Evolutionary conservation across 495 filamentous ascomycete genomes (phyloP), one percentile per base, ranked within the genome.

Genomic region (Melanomma pulvis-pyrius): DNA sequence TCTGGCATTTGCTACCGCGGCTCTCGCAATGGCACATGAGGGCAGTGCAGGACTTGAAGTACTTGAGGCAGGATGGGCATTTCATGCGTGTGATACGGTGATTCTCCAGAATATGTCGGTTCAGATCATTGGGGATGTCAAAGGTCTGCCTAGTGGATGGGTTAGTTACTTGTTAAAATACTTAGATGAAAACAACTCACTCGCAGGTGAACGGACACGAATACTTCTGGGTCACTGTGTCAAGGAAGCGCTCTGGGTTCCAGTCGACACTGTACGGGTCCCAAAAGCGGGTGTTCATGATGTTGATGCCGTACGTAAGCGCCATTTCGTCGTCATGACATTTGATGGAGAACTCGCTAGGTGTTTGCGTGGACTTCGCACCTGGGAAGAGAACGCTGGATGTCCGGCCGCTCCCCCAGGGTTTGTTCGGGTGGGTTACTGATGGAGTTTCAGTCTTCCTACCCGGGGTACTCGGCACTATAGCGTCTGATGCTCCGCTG

Each of bases 1-100:
- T 73, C 6, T 72, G 61, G 74, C 84, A 87, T 19, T 75, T 76
- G 11, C 65, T 66, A 22, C 57, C 75, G 0, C 74, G 61, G 1
- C 75, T 72, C 72, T 87, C 85, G 68, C 79, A 80, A 57, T 87
- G 85, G 0, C 76, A 72, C 25, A 84, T 69, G 0, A 86, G 69
- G 1, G 80, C 80, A 4, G 76, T 70, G 2, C 70, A 74, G 5
- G 72, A 76, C 9, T 76, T 72, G 78, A 83, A 85, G 21, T 72
- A 25, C 32, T 78, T 79, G 56, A 74, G 67, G 65, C 84, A 87
- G 9, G 67, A 66, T 7, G 82, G 79, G 61, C 76, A 78, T 7
- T 59, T 29, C 57, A 65, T 62, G 11, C 47, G 44, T 0, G 32
- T 61, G 24, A 68, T 63, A 13, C 70, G 60, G 59, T 78, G 76